Evolutionary conservation across 1,284 basidiomycete species (phyloP).

Genomic region (Microbotryum scabiosae): DNA sequence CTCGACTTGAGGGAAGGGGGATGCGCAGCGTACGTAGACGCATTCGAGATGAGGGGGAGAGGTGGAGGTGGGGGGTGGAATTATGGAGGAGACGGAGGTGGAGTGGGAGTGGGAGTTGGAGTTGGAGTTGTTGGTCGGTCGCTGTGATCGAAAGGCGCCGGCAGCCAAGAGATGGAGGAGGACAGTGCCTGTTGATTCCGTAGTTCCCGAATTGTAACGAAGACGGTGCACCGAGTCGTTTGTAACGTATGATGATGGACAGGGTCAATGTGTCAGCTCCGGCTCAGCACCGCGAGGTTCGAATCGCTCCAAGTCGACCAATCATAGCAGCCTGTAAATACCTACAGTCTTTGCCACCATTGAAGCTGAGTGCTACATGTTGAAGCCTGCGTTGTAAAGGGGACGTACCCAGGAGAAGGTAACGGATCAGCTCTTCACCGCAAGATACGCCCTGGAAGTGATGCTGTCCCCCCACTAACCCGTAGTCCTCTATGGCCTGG

Average conservation of each 20-base stretch:
- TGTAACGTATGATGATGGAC: not conserved
- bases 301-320: not conserved
- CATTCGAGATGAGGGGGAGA: constrained; percentile 53
- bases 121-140: constrained; percentile 6
- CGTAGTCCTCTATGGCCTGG: constrained; percentile 59
- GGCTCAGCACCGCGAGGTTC: not conserved
- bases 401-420: not conserved
- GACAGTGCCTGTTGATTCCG: constrained; percentile 63
- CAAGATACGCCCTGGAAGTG: not conserved
- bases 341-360: constrained; percentile 96
- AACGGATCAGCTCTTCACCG: not conserved
- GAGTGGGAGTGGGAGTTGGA: constrained; percentile 34
- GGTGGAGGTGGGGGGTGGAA: constrained; percentile 5
- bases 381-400: constrained; percentile 8
- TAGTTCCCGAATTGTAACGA: not conserved
- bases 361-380: constrained; percentile 64
- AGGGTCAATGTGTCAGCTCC: not conserved
- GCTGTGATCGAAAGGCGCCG: constrained; percentile 44
- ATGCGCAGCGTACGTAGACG: constrained; percentile 81
- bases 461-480: constrained; percentile 47
- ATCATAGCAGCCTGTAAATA: constrained; percentile 16
- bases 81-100: not conserved
- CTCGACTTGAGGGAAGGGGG: constrained; percentile 79
- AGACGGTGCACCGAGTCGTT: not conserved
- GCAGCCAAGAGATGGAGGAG: constrained; percentile 81